Evolutionary conservation across 345 rosid species (phyloP), one percentile per base, ranked within the genome.

Genomic region (Murraya paniculata): DNA sequence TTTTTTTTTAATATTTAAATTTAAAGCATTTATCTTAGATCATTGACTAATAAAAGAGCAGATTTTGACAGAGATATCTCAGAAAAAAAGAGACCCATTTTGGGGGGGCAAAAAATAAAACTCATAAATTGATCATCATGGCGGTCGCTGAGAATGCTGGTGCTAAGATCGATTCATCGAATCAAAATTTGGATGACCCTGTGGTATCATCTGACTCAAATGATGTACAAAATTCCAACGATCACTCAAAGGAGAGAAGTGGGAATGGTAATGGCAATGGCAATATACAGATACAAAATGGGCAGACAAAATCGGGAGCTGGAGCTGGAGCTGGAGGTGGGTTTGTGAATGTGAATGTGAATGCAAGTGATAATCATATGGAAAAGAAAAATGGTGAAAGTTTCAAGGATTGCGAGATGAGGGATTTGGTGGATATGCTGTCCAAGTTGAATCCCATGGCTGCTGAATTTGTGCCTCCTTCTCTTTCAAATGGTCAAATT

Each of bases 391-490:
- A 67, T 27, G 72, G 50, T 25, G 80, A 79, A 21, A 73, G 74
- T 79, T 77, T 77, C 36, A 85, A 89, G 87, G 82, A 79, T 38
- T 66, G 55, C 38, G 97, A 90, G 41, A 92, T 94, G 88, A 92
- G 83, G 79, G 87, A 90, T 78, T 85, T 97, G 90, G 93, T 80
- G 77, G 99, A 93, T 76, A 88, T 90, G 67, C 76, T 97, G 81
- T 93, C 95, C 10, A 97, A 91, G 88, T 85, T 97, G 82, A 97
- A 97, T 82, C 99, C 99, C 11, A 84, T 92, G 98, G 99, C 98
- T 65, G 86, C 91, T 82, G 99, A 91, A 68, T 97, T 93, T 85
- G 98, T 97, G 75, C 98, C 98, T 70, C 91, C 92, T 45, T 96
- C 98, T 0, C 83, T 92, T 38, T 86, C 84, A 45, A 74, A 73